Evolutionary conservation across 192 early-diverging fungal genomes (phyloP), one percentile per base, ranked within the genome.

Genomic region (Funneliformis geosporum): DNA sequence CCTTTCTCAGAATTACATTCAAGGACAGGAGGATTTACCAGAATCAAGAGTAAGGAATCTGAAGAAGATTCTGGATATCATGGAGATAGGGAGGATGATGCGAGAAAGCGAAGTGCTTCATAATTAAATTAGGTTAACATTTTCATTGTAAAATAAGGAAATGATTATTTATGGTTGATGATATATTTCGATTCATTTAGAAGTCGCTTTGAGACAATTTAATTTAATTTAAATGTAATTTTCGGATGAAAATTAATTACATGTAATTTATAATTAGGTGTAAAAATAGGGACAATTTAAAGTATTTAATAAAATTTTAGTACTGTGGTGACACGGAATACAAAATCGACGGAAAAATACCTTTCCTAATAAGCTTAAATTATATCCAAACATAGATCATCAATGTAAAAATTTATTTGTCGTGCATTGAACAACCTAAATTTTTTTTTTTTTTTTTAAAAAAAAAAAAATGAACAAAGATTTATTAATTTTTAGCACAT

Each of bases 401-500:
- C 7, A 55, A 55, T 55, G 50, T 44, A 44, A 44, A 44, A 44
- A 44, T 44, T n/a, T 44, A 44, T 6, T 44, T 43, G 7, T 44
- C 43, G 43, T 44, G 43, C 8, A 8, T 5, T 43, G 42, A 8
- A 5, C 42, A 43, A 43, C 6, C 43, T 18, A 50, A 50, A 47
- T 10, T 2, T 2, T 14, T 47, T 14, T 14, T 62, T 62, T 7
- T 25, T 62, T 5, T n/a, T 62, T 27, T 5, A 21, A 61, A 61
- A 7, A 61, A 61, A 16, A 38, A 68, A 72, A 44, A 12, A 86
- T 86, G 85, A 76, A 81, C 67, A 81, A 78, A 77, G 80, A 83
- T 50, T 70, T 88, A 23, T 79, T 88, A 47, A 80, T 85, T 79
- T 78, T 87, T 77, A 86, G 87, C 50, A 90, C 82, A 21, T 84